Conservation (phyloP, 2,329 filamentous ascomycete species). For the Colletotrichum eremochloae region DNA sequence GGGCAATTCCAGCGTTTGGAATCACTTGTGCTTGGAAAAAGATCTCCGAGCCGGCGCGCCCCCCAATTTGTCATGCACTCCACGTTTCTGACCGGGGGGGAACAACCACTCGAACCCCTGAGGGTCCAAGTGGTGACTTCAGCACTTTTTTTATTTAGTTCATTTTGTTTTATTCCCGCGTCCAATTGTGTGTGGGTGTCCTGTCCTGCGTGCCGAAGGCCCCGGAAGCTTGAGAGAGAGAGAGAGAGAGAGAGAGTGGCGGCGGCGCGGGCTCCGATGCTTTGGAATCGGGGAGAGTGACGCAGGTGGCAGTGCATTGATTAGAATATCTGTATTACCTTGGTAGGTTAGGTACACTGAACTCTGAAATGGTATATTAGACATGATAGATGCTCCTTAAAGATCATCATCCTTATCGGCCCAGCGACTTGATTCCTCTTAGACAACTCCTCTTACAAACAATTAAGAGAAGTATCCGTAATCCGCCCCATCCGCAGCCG, state of each 20-base stretch:
- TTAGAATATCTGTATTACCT: background rate
- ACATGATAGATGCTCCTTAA: background rate
- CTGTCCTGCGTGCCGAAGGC: background rate
- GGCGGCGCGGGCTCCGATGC: conserved; percentile 18
- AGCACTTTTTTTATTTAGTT: conserved; percentile 19
- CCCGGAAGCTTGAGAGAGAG: background rate
- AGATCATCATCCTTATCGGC: background rate
- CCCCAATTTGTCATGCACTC: conserved; percentile 40
- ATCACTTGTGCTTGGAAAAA: background rate
- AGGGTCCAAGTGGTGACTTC: conserved; percentile 31
- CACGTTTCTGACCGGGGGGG: conserved; percentile 10
- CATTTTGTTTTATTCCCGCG: background rate
- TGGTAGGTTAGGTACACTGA: too few species aligned
- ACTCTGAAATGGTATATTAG: too few species aligned
- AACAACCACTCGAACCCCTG: background rate
- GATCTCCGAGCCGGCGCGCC: conserved; percentile 24
- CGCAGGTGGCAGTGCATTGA: conserved; percentile 5
- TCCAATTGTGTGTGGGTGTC: background rate
- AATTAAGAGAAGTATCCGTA: background rate
- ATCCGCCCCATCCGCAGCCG: too few species aligned
- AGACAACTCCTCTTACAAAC: background rate
- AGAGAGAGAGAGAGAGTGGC: background rate
- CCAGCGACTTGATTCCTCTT: background rate
- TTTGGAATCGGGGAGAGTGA: conserved; percentile 29
- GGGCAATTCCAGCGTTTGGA: background rate